Percentiles rank a stretch among this genome's conserved stretches.
Evolutionary conservation across 352 stramenopile species (phyloP).

Genomic region (Globisporangium cederbergense): DNA sequence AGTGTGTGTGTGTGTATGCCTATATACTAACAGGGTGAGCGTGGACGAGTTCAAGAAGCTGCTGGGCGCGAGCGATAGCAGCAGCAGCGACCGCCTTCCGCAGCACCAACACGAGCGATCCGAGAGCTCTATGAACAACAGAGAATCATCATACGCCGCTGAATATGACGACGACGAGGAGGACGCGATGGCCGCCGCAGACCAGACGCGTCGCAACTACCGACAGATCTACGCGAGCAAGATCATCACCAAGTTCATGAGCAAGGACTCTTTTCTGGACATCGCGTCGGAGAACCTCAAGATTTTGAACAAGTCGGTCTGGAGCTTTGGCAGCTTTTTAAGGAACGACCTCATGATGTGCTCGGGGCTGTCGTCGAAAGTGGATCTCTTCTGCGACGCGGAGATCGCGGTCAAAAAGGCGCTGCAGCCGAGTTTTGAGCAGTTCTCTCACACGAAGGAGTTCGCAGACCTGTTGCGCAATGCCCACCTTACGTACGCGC

Average conservation of each 20-base stretch:
- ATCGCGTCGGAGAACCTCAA: constrained; percentile 72
- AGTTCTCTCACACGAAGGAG: constrained; percentile 53
- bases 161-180: constrained; percentile 16
- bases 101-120: background rate
- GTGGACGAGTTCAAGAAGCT: constrained; percentile 88
- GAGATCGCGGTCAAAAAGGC: constrained; percentile 68
- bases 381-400: constrained; percentile 74
- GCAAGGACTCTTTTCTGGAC: constrained; percentile 73
- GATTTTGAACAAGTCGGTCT: constrained; percentile 81
- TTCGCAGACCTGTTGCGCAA: constrained; percentile 55
- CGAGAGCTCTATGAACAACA: constrained; percentile 11
- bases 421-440: constrained; percentile 65
- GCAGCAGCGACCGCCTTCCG: constrained; percentile 5
- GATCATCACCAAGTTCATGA: constrained; percentile 88
- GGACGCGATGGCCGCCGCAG: constrained; percentile 19
- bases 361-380: constrained; percentile 64
- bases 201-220: constrained; percentile 26
- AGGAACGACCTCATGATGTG: constrained; percentile 78
- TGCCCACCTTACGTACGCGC: constrained; percentile 50
- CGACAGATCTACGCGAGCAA: constrained; percentile 77
- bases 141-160: constrained; percentile 5
- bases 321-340: constrained; percentile 71
- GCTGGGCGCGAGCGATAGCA: constrained; percentile 19
- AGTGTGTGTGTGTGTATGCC: background rate
- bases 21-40: constrained; percentile 41